Conservation (phyloP, 140 eudicot species). For the Oenanthe javanica region DNA sequence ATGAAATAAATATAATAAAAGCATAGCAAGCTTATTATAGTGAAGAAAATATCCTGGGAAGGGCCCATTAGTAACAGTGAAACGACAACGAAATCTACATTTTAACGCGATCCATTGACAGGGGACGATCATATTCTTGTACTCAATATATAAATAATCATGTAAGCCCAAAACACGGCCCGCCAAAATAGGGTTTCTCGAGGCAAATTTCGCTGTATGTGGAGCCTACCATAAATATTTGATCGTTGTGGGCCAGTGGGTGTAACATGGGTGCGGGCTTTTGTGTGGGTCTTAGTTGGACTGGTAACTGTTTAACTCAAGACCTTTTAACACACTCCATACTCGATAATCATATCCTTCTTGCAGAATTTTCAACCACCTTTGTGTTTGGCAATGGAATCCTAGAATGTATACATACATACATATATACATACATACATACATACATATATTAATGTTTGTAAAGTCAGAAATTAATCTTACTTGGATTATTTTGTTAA, state of each 20-base stretch:
- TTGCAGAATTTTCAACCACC: neutral
- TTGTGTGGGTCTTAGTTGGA: neutral
- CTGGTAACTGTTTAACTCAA: constrained; percentile 5
- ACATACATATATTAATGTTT: too few species aligned
- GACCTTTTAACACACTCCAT: constrained; percentile 8
- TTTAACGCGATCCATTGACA: too few species aligned
- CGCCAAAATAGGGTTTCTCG: constrained; percentile 16
- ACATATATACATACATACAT: too few species aligned
- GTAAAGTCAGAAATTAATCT: too few species aligned
- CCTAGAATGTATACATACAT: too few species aligned
- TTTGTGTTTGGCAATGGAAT: constrained; percentile 3
- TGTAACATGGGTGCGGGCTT: constrained; percentile 16
- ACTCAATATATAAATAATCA: neutral
- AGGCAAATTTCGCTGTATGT: neutral
- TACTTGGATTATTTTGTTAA: too few species aligned
- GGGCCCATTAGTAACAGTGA: too few species aligned
- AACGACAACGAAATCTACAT: too few species aligned
- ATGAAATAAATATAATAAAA: too few species aligned
- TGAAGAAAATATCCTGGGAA: too few species aligned
- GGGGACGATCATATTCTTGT: too few species aligned
- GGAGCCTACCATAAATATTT: neutral
- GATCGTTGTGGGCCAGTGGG: constrained; percentile 34
- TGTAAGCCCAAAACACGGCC: constrained; percentile 21
- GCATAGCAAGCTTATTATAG: too few species aligned
- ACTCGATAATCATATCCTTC: neutral